phyloP scores from a whole-genome alignment of 106 monocot genomes.

The Amphibolis antarctica region DNA sequence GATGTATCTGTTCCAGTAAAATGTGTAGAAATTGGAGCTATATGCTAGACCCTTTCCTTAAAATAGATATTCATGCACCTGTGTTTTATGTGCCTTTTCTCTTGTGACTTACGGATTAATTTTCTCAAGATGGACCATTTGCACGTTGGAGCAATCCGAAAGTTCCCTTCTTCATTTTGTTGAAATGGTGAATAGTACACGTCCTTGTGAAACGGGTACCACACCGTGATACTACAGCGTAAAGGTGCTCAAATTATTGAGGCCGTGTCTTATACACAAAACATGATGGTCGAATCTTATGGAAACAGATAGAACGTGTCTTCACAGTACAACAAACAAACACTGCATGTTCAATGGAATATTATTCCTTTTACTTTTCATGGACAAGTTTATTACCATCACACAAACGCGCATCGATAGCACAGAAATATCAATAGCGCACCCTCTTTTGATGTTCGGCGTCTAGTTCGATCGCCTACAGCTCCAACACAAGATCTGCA shows the following conservation, averaged over 20 bases:
- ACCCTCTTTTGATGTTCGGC: neutral
- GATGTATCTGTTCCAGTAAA: neutral
- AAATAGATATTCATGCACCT: neutral
- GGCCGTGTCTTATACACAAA: no score
- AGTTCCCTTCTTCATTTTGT: neutral
- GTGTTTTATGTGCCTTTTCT: neutral
- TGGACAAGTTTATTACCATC: neutral
- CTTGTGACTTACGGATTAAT: neutral
- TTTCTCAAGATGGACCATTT: neutral
- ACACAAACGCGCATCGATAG: no score
- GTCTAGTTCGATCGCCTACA: neutral
- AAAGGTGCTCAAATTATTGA: no score
- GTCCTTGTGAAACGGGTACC: no score
- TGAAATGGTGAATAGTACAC: neutral
- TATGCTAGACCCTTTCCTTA: neutral
- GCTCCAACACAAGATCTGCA: constrained; percentile 21
- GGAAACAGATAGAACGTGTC: neutral
- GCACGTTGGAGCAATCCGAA: no score
- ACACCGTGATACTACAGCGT: neutral
- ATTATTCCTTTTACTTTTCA: neutral
- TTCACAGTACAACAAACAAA: neutral
- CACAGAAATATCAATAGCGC: no score
- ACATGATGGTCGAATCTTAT: neutral
- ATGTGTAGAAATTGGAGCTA: neutral
- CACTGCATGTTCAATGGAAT: neutral